Conservation (phyloP, 768 basidiomycete genomes). For the Boletellus emodensis region DNA sequence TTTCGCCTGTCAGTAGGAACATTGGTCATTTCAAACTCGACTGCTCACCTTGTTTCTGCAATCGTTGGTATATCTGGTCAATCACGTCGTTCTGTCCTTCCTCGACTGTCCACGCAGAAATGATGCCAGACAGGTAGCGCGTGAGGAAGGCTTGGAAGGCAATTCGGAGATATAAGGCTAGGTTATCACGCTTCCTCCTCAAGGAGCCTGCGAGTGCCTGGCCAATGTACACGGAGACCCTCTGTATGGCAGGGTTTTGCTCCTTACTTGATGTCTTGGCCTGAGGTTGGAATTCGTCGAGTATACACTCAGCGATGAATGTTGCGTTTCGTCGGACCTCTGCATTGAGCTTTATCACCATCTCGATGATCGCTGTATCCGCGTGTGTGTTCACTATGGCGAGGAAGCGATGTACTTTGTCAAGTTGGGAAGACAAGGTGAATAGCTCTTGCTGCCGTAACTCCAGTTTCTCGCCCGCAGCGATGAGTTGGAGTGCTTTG, state of each 20-base stretch:
- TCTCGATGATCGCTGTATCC: conserved; percentile 3
- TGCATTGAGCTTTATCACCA: neutral
- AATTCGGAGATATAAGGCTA: conserved; percentile 7
- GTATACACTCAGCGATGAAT: too few relatives aligned
- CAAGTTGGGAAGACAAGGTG: neutral
- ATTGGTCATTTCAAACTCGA: neutral
- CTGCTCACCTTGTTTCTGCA: conserved; percentile 1
- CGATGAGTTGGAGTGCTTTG: too few relatives aligned
- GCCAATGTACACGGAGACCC: too few relatives aligned
- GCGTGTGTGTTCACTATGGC: neutral
- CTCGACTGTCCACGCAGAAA: conserved; percentile 10
- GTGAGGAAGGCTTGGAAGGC: conserved; percentile 8
- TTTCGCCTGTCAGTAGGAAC: neutral
- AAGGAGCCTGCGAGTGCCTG: too few relatives aligned
- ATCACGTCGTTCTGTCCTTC: neutral
- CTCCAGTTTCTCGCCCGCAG: too few relatives aligned
- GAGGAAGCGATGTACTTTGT: neutral
- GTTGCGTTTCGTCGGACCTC: too few relatives aligned
- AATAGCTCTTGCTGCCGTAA: too few relatives aligned
- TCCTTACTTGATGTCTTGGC: too few relatives aligned
- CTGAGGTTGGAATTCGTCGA: too few relatives aligned
- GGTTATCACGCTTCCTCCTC: neutral
- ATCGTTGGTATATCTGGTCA: neutral
- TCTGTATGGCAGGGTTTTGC: too few relatives aligned
- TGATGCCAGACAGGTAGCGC: neutral